Evolutionary conservation across 805 yeast species (phyloP), one percentile per base, ranked within the genome.

Genomic region (Sugiyamaella floridensis): DNA sequence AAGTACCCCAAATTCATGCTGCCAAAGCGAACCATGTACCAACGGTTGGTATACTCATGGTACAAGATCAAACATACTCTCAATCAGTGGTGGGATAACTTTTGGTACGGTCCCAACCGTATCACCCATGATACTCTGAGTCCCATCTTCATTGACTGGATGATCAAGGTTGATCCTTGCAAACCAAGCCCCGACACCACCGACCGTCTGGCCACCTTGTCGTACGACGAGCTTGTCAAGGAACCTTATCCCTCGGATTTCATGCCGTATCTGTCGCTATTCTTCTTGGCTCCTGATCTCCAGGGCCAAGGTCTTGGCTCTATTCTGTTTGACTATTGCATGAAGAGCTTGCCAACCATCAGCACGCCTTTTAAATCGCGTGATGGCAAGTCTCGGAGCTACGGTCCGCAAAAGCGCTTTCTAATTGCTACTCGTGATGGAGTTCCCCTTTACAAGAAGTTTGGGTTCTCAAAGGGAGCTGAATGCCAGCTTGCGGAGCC

Each of bases 301-400:
- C 58, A 57, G 34, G 18, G 55, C 6, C 47, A 48, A 32, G 60
- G 60, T 2, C 53, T 55, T 5, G 60, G 60, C 4, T 12, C 18
- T n/a, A 16, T n/a, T 26, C 45, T 57, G 28, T 43, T 57, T 44
- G 41, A 47, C 12, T 37, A 43, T 15, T 15, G 42, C 18, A 14
- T 57, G 45, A 46, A 49, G 15, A 34, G 19, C 6, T 22, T 55
- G 6, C 57, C 60, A 1, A n/a, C 18, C 5, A 43, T 32, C n/a
- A 14, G 43, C 3, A 34, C 50, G 10, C 18, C 45, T 4, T 57
- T 57, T 26, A 3, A 9, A 4, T 42, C 51, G 2, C 40, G 28
- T 7, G 55, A 47, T 19, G 59, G 59, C 10, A 46, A 41, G 34
- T 29, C 11, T 14, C 47, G 16, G 16, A 47, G 52, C 12, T 26